A percentile compares a stretch with the other conserved stretches of the same genome.
phyloP scores from a whole-genome alignment of 768 basidiomycete species.

The Multifurca ochricompacta region DNA sequence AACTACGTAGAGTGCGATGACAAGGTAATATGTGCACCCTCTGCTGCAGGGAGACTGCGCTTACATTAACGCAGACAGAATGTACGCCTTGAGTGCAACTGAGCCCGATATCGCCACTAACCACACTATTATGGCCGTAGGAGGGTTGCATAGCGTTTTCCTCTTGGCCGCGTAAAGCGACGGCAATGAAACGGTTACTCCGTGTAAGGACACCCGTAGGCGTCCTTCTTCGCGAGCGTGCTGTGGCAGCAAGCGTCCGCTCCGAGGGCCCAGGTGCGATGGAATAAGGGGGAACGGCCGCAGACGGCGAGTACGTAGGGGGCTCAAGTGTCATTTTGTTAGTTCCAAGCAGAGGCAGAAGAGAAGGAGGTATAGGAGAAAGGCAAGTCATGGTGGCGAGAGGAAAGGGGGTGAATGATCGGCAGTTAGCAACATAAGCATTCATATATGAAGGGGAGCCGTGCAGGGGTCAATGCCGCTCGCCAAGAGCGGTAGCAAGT shows the following conservation, averaged over 20 bases:
- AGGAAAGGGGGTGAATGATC: conserved; percentile 1
- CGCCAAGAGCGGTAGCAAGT: not conserved
- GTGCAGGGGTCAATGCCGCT: not conserved
- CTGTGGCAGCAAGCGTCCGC: conserved; percentile 44
- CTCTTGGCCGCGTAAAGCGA: conserved; percentile 43
- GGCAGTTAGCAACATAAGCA: not conserved
- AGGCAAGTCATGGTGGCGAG: not conserved
- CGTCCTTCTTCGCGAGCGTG: conserved; percentile 9
- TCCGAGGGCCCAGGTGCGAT: conserved; percentile 45
- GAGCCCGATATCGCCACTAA: conserved; percentile 39
- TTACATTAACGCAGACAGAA: conserved; percentile 41
- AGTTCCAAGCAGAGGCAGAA: not conserved
- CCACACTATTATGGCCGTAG: conserved; percentile 37
- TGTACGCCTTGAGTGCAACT: conserved; percentile 33
- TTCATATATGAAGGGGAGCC: not conserved
- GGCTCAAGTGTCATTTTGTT: conserved; percentile 23
- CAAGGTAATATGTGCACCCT: not conserved
- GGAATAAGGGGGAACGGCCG: conserved; percentile 52
- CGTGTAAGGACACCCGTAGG: conserved; percentile 38
- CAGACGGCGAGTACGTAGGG: conserved; percentile 48
- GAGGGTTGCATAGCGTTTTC: conserved; percentile 31
- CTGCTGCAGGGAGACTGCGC: not conserved
- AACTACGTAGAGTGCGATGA: conserved; percentile 17
- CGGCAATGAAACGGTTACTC: conserved; percentile 32
- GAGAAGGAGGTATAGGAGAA: not conserved